Evolutionary conservation across 2,329 filamentous ascomycete species (phyloP).

Genomic region (Pestalotiopsis sp.): DNA sequence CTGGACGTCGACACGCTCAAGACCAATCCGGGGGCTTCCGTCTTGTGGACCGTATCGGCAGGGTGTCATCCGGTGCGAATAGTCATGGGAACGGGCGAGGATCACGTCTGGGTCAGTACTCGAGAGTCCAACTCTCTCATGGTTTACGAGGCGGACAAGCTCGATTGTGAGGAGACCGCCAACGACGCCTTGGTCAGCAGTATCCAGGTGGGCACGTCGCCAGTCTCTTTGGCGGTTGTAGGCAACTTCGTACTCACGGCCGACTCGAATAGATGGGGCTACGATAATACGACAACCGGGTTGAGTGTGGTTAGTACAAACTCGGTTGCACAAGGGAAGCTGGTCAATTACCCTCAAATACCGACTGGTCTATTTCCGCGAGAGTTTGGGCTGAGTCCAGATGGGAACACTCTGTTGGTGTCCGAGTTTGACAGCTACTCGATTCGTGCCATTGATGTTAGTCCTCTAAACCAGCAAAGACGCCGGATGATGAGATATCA

Average conservation of each 20-base stretch:
- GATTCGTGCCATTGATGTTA: constrained; percentile 2
- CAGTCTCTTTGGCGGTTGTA: not conserved
- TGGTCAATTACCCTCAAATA: constrained; percentile 6
- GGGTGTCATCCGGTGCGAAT: constrained; percentile 7
- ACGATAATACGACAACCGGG: not conserved
- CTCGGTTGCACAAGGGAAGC: not conserved
- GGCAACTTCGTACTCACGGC: constrained; percentile 7
- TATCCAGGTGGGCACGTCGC: constrained; percentile 8
- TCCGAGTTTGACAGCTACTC: constrained; percentile 5
- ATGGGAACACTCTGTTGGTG: constrained; percentile 5
- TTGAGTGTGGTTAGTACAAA: not conserved
- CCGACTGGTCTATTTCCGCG: not conserved
- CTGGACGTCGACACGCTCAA: constrained; percentile 2
- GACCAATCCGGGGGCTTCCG: not conserved
- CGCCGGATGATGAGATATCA: not conserved
- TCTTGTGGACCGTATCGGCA: not conserved
- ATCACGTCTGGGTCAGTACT: constrained; percentile 2
- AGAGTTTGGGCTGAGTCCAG: constrained; percentile 8
- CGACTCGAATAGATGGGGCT: constrained; percentile 7
- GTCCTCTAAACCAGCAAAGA: not conserved
- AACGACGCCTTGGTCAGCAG: not conserved
- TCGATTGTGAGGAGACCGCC: not conserved
- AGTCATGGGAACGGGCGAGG: not conserved
- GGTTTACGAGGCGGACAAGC: constrained; percentile 3
- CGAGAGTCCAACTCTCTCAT: constrained; percentile 6